Base-by-base conservation (phyloP, 352 stramenopile genomes). In the Phytopythium chamaehyphon region DNA sequence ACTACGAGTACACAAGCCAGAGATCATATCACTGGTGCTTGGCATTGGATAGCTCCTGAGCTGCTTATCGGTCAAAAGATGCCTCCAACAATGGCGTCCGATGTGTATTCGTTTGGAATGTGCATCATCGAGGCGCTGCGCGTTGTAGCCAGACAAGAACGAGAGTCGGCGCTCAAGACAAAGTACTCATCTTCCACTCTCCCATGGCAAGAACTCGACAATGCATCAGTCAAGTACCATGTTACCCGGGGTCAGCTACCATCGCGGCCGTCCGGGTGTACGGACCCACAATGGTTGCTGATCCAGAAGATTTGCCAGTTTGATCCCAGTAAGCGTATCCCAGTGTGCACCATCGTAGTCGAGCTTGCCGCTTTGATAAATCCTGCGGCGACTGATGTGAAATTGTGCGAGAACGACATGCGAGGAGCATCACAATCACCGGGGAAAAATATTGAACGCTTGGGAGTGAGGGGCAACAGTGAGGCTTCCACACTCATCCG, bases 51-150 rank as follows among this genome's bases (percentile, higher is more conserved):
- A 36, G 58, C 52, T 7, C 58, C 53, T 0, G 58, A 66, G 38
- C 37, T 19, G 14, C 44, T 44, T 1, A 33, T 33, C 5, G 26
- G 11, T 16, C 9, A 22, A 15, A 16, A 36, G 11, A 42, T 44
- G 5, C 9, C 28, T 10, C 28, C 28, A 33, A 62, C 59, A 0
- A 55, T 62, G 11, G 47, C 48, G n/a, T 62, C 54, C 10, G 53
- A 58, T 18, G 55, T 62, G 33, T 61, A 40, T 23, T 66, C 54
- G 8, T 57, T 66, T 14, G 47, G 31, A 21, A 57, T 65, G 58
- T 57, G 52, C 19, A 49, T 57, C 14, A 51, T 58, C 16, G 59
- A 65, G 39, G 53, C 44, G 0, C 31, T 62, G 22, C 26, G 43
- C 12, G 24, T 49, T 7, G 18, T 38, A 28, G 14, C 8, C 8